Evolutionary conservation across 129 eudicot species (phyloP), one percentile per base, ranked within the genome.

Genomic region (Lactuca saligna): DNA sequence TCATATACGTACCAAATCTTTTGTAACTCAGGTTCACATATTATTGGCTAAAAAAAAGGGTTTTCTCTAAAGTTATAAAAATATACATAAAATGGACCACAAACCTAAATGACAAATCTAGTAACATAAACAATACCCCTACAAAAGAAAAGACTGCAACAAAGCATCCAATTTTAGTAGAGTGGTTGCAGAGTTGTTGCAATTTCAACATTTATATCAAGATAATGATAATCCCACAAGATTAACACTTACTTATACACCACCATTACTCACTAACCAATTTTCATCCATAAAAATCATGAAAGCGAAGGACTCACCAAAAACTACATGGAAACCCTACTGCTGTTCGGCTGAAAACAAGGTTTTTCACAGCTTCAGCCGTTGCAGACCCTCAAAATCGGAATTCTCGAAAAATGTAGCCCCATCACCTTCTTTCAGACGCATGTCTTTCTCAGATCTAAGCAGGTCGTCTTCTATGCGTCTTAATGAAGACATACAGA

Each of bases 181-280:
- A 94, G 97, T 94, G 88, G 99, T 94, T 94, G 91, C 79, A 84
- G 99, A 87, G 99, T 75, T 76, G 99, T 94, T 94, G 84, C 67
- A 81, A 35, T 79, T 62, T 69, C 64, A 68, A 57, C 46, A 63
- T 72, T 76, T 17, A 42, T 53, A 15, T 57, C 66, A 61, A 55
- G 32, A 63, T 77, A 17, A 69, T 44, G 14, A 25, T 8, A 6
- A 39, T 56, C 83, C 56, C 62, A 75, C 10, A 65, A 31, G 60
- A 61, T 67, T 37, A 72, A 70, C 41, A 49, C 70, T 72, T 53
- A 49, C 70, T 72, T 56, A 73, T 71, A 69, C 64, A 67, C 67
- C 58, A 14, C 33, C 44, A 54, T n/a, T 46, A n/a, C 7, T 68
- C 44, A 64, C 74, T 68, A 53, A 60, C 59, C 80, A 75, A 35